These are phyloP conservation scores for Pseudozyma sp. DNA, from an alignment of 1,284 basidiomycete genomes.

Conservation along the genomic window DNA sequence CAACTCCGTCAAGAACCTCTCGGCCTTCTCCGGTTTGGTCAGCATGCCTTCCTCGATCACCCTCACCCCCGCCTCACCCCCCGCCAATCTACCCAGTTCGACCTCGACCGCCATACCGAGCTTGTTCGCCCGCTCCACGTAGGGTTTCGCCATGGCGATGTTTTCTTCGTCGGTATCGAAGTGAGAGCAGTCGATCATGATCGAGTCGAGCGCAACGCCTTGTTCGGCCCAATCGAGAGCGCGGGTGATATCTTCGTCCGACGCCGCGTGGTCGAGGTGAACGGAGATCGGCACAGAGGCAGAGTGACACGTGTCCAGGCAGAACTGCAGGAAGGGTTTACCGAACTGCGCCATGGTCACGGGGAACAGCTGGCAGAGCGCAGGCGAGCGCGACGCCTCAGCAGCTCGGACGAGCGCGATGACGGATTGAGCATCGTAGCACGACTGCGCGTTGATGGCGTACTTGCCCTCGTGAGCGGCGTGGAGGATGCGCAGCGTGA, in stretches of 20 bases:
- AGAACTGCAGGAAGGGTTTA: slow-evolving; percentile 34
- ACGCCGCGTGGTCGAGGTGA: slow-evolving; percentile 49
- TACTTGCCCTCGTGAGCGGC: slow-evolving; percentile 33
- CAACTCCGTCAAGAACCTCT: slow-evolving; percentile 43
- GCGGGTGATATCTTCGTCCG: slow-evolving; percentile 41
- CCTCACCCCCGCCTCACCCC: slow-evolving; percentile 71
- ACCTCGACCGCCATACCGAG: slow-evolving; percentile 71
- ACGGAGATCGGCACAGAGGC: slow-evolving; percentile 48
- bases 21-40: slow-evolving; percentile 69
- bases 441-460: slow-evolving; percentile 45
- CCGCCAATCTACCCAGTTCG: slow-evolving; percentile 71
- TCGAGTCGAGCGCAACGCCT: slow-evolving; percentile 35
- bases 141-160: slow-evolving; percentile 46
- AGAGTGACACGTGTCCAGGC: slow-evolving; percentile 29
- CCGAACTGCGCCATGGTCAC: slow-evolving; percentile 54
- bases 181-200: slow-evolving; percentile 54
- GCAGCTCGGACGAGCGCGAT: slow-evolving; percentile 39
- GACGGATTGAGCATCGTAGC: slow-evolving; percentile 47
- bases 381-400: slow-evolving; percentile 34
- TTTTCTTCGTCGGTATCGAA: slow-evolving; percentile 49
- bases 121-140: slow-evolving; percentile 56
- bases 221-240: slow-evolving; percentile 40
- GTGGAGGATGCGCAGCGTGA: slow-evolving; percentile 37
- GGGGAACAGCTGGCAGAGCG: slow-evolving; percentile 46
- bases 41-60: slow-evolving; percentile 70